Evolutionary conservation across 805 yeast species (phyloP).

Genomic region (Teunomyces pallodes): DNA sequence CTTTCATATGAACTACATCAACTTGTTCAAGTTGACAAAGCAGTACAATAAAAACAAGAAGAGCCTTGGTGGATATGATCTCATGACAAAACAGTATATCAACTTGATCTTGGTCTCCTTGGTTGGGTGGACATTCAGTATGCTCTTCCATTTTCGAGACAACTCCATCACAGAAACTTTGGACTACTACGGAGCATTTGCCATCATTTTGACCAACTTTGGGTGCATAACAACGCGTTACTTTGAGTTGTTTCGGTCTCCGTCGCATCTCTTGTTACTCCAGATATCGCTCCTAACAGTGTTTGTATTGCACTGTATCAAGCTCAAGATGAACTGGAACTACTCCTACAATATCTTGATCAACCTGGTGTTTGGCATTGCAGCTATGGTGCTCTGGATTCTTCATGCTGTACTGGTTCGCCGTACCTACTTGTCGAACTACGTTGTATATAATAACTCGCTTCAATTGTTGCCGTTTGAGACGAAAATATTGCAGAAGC

Average conservation of each 20-base stretch:
- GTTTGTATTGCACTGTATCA: constrained; percentile 27
- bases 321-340: constrained; percentile 34
- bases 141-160: constrained; percentile 39
- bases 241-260: constrained; percentile 22
- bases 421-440: constrained; percentile 12
- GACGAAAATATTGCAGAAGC: constrained; percentile 30
- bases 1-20: constrained; percentile 31
- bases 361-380: constrained; percentile 31
- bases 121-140: constrained; percentile 38
- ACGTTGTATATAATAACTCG: constrained; percentile 30
- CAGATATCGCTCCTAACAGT: constrained; percentile 17
- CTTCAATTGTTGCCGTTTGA: constrained; percentile 39
- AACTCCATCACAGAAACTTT: constrained; percentile 35
- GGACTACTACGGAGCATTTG: constrained; percentile 43
- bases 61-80: constrained; percentile 11
- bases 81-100: constrained; percentile 32
- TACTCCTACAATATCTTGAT: constrained; percentile 35
- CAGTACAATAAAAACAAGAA: constrained; percentile 22
- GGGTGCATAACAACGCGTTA: constrained; percentile 32
- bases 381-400: constrained; percentile 32
- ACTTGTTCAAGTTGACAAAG: constrained; percentile 23
- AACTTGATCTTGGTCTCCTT: constrained; percentile 25
- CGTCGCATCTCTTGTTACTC: constrained; percentile 12
- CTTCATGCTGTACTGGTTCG: constrained; percentile 25
- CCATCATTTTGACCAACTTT: constrained; percentile 34